A percentile compares a stretch with the other conserved stretches of the same genome.
Evolutionary conservation across 2,329 filamentous ascomycete species (phyloP).

Genomic region (Mollisia scopiformis): DNA sequence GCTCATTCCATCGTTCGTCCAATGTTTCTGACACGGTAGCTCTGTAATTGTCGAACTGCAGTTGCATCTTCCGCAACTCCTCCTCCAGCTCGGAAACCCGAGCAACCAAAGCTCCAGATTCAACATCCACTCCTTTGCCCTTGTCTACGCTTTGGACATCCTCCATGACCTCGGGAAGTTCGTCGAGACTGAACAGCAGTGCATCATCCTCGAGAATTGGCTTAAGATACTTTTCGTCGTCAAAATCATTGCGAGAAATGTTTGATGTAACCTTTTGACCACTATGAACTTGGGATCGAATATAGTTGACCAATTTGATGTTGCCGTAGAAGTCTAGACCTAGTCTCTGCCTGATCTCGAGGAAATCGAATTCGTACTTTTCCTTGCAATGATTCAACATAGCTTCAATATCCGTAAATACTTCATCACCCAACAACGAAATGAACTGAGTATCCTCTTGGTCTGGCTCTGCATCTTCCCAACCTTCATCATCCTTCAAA

Average conservation of each 20-base stretch:
- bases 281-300: slow-evolving; percentile 49
- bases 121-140: slow-evolving; percentile 23
- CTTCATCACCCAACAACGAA: slow-evolving; percentile 68
- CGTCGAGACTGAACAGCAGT: slow-evolving; percentile 84
- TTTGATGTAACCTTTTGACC: slow-evolving; percentile 46
- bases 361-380: slow-evolving; percentile 68
- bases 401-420: slow-evolving; percentile 63
- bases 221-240: slow-evolving; percentile 80
- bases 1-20: slow-evolving; percentile 42
- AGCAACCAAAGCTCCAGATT: slow-evolving; percentile 31
- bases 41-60: slow-evolving; percentile 44
- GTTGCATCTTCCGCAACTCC: slow-evolving; percentile 41
- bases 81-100: slow-evolving; percentile 43
- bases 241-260: slow-evolving; percentile 64
- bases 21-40: slow-evolving; percentile 43
- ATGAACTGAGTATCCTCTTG: slow-evolving; percentile 64
- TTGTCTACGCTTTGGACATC: slow-evolving; percentile 38
- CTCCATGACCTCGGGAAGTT: slow-evolving; percentile 58
- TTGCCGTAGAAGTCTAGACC: slow-evolving; percentile 73
- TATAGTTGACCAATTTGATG: slow-evolving; percentile 76
- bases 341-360: slow-evolving; percentile 57
- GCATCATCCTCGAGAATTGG: slow-evolving; percentile 90
- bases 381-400: slow-evolving; percentile 74
- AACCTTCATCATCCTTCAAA: slow-evolving; percentile 50
- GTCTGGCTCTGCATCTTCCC: slow-evolving; percentile 65